Evolutionary conservation across 768 basidiomycete genomes (phyloP).

Genomic region (Suillus subluteus): DNA sequence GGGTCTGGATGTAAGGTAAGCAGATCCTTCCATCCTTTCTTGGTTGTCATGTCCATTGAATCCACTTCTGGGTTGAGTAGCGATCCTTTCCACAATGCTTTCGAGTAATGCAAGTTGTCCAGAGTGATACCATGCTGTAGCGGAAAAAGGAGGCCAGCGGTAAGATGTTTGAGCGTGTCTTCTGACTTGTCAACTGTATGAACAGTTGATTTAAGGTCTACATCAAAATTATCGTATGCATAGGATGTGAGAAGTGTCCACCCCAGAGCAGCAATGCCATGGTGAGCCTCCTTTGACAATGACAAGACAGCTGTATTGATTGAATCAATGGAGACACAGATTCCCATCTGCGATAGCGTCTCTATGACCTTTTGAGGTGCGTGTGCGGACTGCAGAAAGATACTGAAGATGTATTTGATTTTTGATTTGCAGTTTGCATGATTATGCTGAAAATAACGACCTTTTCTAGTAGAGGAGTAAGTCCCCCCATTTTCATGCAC

Average conservation of each 20-base stretch:
- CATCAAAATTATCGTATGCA: constrained; percentile 50
- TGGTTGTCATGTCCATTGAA: too few species aligned
- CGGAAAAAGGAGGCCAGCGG: constrained; percentile 21
- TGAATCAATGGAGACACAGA: constrained; percentile 32
- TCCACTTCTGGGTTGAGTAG: too few species aligned
- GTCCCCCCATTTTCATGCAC: not conserved
- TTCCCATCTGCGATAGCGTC: constrained; percentile 33
- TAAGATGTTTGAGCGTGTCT: constrained; percentile 27
- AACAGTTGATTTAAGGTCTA: constrained; percentile 34
- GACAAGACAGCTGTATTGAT: constrained; percentile 29
- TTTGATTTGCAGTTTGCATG: constrained; percentile 36
- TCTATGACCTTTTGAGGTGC: constrained; percentile 34
- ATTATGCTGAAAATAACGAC: constrained; percentile 20
- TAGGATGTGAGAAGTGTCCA: constrained; percentile 28
- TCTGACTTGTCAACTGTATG: constrained; percentile 35
- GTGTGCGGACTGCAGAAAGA: constrained; percentile 29
- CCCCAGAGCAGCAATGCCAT: constrained; percentile 25
- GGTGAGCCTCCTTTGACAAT: constrained; percentile 29
- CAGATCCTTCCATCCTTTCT: too few species aligned
- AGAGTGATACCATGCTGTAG: not conserved
- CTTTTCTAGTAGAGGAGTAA: constrained; percentile 12
- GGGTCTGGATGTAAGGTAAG: too few species aligned
- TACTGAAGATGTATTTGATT: constrained; percentile 19
- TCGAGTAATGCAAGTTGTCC: not conserved
- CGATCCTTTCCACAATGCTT: too few species aligned